A percentile compares a stretch with the other conserved stretches of the same genome.
phyloP scores from a whole-genome alignment of 345 rosid genomes.

The Zanthoxylum bungeanum region DNA sequence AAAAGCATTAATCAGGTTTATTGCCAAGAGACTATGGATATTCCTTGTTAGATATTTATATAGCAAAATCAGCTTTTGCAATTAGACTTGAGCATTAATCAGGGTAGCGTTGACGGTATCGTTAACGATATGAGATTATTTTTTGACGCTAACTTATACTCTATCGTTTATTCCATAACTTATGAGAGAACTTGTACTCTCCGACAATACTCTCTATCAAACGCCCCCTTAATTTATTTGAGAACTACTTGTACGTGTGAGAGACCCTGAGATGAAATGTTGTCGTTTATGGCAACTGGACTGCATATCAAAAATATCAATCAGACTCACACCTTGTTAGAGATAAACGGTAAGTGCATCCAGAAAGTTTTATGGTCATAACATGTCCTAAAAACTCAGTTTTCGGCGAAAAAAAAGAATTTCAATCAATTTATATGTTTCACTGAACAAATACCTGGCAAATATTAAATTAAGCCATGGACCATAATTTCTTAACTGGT shows the following conservation, averaged over 20 bases:
- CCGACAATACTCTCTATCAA: no score
- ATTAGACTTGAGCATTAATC: not conserved
- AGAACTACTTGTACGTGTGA: no score
- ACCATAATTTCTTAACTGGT: not conserved
- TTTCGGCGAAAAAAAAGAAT: not conserved
- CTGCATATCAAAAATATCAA: no score
- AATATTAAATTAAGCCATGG: not conserved
- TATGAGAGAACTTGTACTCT: no score
- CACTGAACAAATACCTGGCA: not conserved
- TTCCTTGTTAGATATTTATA: not conserved
- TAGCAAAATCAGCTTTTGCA: not conserved
- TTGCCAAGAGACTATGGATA: not conserved
- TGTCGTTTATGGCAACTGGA: no score
- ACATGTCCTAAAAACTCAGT: not conserved
- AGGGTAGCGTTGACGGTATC: no score
- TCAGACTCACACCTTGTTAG: no score
- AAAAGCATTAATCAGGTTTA: not conserved
- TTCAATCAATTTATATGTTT: not conserved
- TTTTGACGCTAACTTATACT: no score
- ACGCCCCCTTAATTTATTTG: no score
- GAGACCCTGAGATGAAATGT: no score
- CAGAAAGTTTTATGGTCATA: not conserved
- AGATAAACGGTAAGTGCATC: not conserved
- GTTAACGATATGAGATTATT: no score
- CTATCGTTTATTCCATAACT: no score